Percentiles rank a stretch among this genome's conserved stretches.
These are phyloP conservation scores for Parastagonospora avenae DNA, from an alignment of 2,329 filamentous ascomycete species.

Conservation along the genomic window DNA sequence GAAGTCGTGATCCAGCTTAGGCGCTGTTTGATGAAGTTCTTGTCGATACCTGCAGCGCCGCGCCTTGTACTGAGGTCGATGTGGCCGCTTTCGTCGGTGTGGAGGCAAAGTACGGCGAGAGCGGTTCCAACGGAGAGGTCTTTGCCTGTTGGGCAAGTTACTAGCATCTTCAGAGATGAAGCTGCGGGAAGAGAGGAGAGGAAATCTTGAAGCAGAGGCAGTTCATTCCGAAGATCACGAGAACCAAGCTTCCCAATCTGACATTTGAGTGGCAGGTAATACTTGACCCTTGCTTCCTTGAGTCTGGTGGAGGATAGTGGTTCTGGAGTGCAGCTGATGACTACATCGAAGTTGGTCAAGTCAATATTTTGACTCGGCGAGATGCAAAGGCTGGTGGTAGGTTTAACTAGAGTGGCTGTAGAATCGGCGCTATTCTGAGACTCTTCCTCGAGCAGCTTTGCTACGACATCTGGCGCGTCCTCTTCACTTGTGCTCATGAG, in stretches of 20 bases:
- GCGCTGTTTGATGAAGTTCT: conserved; percentile 75
- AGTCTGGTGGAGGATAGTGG: conserved; percentile 31
- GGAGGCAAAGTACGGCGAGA: conserved; percentile 75
- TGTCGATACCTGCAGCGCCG: conserved; percentile 59
- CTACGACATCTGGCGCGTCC: conserved; percentile 62
- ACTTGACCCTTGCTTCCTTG: conserved; percentile 41
- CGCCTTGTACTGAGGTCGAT: conserved; percentile 1
- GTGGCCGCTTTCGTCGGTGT: conserved; percentile 68
- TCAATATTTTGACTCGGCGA: conserved; percentile 45
- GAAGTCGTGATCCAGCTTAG: conserved; percentile 83
- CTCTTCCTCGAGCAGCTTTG: conserved; percentile 44
- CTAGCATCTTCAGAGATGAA: conserved; percentile 25
- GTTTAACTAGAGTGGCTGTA: conserved; percentile 48
- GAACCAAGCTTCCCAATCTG: conserved; percentile 78
- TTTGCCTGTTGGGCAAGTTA: conserved; percentile 77
- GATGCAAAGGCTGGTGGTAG: conserved; percentile 49
- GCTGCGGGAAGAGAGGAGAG: conserved; percentile 22
- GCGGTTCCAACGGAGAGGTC: conserved; percentile 81
- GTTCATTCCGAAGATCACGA: conserved; percentile 75
- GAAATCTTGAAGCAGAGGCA: conserved; percentile 68
- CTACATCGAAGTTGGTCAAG: conserved; percentile 45
- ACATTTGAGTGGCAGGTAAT: conserved; percentile 65
- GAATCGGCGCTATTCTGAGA: conserved; percentile 8
- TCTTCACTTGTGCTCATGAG: conserved; percentile 70
- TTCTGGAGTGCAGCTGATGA: conserved; percentile 53